Percentiles rank a stretch among this genome's conserved stretches.
phyloP scores from a whole-genome alignment of 2,329 filamentous ascomycete species.

The Paraphaeosphaeria sporulosa region DNA sequence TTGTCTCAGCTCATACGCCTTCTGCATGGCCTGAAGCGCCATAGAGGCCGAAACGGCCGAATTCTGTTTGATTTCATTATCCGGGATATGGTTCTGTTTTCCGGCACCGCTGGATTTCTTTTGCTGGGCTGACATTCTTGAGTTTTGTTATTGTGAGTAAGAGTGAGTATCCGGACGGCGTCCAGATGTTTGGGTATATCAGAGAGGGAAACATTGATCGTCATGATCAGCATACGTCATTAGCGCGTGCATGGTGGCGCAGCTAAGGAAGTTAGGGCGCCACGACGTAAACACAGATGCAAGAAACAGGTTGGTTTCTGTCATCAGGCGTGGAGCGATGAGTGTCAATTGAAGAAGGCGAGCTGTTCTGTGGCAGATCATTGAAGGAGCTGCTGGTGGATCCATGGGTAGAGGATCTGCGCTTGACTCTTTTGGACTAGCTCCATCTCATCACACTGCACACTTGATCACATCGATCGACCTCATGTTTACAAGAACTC shows the following conservation, averaged over 20 bases:
- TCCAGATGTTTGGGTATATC: neutral
- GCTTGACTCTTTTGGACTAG: neutral
- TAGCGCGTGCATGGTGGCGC: slow-evolving; percentile 9
- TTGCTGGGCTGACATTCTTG: slow-evolving; percentile 3
- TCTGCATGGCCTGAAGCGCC: slow-evolving; percentile 47
- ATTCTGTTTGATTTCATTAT: slow-evolving; percentile 50
- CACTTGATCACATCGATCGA: neutral
- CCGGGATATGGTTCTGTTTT: slow-evolving; percentile 30
- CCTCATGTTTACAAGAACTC: neutral
- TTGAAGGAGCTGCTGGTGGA: neutral
- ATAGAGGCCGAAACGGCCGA: slow-evolving; percentile 47
- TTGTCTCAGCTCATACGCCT: slow-evolving; percentile 50
- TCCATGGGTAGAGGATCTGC: neutral
- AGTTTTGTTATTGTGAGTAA: neutral
- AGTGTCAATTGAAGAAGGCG: neutral
- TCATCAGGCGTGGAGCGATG: neutral
- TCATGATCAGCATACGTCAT: slow-evolving; percentile 12
- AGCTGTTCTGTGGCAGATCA: neutral
- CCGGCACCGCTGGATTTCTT: neutral
- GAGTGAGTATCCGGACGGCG: neutral
- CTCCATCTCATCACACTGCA: neutral
- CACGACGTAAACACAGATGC: neutral
- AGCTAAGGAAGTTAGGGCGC: neutral
- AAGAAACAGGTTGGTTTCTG: neutral
- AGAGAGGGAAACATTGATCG: slow-evolving; percentile 3